Conservation (phyloP, 2,329 filamentous ascomycete genomes). For the Botryotinia globosa region DNA sequence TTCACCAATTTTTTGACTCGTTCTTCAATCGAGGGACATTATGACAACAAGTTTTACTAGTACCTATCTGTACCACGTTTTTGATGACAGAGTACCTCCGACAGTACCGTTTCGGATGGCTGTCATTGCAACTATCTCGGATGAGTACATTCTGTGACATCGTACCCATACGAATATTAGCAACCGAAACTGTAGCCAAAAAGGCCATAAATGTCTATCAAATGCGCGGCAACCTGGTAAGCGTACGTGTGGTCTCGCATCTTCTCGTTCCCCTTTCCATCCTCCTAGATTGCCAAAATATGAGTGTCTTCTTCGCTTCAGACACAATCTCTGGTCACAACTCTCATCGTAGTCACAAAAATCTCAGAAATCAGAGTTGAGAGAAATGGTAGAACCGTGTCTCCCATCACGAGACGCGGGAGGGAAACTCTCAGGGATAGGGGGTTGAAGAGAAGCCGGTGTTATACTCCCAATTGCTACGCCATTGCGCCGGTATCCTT, state of each 20-base stretch:
- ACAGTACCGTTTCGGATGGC: not conserved
- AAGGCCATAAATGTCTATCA: too few relatives aligned
- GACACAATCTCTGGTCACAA: not conserved
- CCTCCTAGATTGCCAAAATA: too few relatives aligned
- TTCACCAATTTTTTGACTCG: not conserved
- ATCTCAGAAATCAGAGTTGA: not conserved
- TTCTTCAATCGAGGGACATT: not conserved
- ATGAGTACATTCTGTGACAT: not conserved
- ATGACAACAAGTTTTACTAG: not conserved
- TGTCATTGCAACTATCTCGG: not conserved
- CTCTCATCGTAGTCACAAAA: not conserved
- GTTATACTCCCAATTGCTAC: not conserved
- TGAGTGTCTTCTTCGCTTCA: not conserved
- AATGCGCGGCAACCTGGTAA: not conserved
- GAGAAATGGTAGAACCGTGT: not conserved
- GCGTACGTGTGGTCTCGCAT: not conserved
- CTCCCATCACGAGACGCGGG: not conserved
- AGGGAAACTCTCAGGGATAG: not conserved
- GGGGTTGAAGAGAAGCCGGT: not conserved
- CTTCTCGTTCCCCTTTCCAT: not conserved
- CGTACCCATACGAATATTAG: not conserved
- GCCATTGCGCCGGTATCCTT: not conserved
- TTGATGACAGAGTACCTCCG: not conserved
- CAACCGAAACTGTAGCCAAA: too few relatives aligned
- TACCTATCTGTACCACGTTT: not conserved